These are phyloP conservation scores for Aspergillus puulaauensis DNA, from an alignment of 2,329 filamentous ascomycete genomes.

Conservation along the genomic window DNA sequence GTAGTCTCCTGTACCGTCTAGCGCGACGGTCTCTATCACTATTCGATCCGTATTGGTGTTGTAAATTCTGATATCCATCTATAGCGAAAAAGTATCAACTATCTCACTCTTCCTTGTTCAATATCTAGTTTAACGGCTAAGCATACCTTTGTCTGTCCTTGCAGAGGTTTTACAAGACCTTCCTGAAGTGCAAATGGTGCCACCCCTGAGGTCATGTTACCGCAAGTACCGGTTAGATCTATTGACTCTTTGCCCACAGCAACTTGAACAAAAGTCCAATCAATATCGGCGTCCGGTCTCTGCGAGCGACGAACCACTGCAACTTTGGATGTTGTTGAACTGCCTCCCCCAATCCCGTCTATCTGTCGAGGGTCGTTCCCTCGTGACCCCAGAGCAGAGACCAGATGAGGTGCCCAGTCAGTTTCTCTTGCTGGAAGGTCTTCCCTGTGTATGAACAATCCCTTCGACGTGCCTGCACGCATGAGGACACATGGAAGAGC, in stretches of 20 bases:
- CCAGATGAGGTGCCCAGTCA: not conserved
- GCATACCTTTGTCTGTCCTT: not conserved
- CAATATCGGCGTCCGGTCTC: slow-evolving; percentile 53
- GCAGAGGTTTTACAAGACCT: slow-evolving; percentile 41
- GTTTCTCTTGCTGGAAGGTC: not conserved
- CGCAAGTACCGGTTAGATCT: slow-evolving; percentile 67
- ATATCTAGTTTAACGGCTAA: not conserved
- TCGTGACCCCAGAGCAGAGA: not conserved
- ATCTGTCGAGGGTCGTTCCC: slow-evolving; percentile 49
- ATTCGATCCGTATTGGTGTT: slow-evolving; percentile 69
- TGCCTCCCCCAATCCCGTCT: slow-evolving; percentile 65
- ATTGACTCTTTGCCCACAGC: slow-evolving; percentile 59
- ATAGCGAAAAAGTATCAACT: not conserved
- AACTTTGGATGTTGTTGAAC: slow-evolving; percentile 67
- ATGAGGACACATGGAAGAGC: not conserved
- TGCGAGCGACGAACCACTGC: slow-evolving; percentile 59
- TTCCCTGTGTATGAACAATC: not conserved
- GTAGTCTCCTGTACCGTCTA: slow-evolving; percentile 39
- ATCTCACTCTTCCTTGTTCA: no score
- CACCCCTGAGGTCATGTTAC: slow-evolving; percentile 66
- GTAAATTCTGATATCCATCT: slow-evolving; percentile 56
- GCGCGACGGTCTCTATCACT: slow-evolving; percentile 56
- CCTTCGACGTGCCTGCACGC: slow-evolving; percentile 5
- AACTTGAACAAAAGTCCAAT: slow-evolving; percentile 69
- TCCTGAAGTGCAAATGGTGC: slow-evolving; percentile 63